Base-by-base conservation (phyloP, 495 filamentous ascomycete genomes). In the Neurospora sublineolata region DNA sequence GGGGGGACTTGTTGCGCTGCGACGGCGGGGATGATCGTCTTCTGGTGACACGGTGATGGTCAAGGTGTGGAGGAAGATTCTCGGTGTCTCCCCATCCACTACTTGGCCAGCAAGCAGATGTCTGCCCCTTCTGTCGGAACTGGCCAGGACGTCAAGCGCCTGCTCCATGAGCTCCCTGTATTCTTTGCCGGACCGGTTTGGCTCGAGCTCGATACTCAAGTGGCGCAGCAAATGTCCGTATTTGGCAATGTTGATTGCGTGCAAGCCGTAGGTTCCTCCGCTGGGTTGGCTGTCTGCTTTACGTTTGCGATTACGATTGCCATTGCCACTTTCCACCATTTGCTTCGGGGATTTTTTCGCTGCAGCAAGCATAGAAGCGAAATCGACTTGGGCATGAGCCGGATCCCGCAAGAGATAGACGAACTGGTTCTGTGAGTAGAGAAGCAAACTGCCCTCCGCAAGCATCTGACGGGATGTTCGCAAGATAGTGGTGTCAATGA, bases 341-440 rank as follows among this genome's bases (percentile, higher is more conserved):
- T 60, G 2, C 20, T 60, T 37, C 0, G 38, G 30, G 18, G 70
- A 40, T 2, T 72, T 3, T 9, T 40, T 27, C 11, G 33, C 12
- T 6, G 11, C n/a, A n/a, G 2, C 9, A n/a, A 68, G 20, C 60
- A 67, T 36, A n/a, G 33, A 16, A 27, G 30, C 69, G 1, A 23
- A 11, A n/a, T 68, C n/a, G 3, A 37, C 69, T 3, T 68, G 37
- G 8, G 42, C 38, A 37, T 69, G 67, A 0, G n/a, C 20, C 0
- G 79, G 74, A 58, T 85, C 81, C 3, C 82, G 77, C n/a, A 84
- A 70, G 11, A 74, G 70, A 70, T 84, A 84, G 0, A 72, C 16
- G 70, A 85, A 85, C 0, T 42, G 75, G 38, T 85, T 85, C 60
- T 81, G 76, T 1, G 79, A 81, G 67, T 79, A 85, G 0, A 85